phyloP scores from a whole-genome alignment of 345 rosid genomes.

The Dovyalis caffra region DNA sequence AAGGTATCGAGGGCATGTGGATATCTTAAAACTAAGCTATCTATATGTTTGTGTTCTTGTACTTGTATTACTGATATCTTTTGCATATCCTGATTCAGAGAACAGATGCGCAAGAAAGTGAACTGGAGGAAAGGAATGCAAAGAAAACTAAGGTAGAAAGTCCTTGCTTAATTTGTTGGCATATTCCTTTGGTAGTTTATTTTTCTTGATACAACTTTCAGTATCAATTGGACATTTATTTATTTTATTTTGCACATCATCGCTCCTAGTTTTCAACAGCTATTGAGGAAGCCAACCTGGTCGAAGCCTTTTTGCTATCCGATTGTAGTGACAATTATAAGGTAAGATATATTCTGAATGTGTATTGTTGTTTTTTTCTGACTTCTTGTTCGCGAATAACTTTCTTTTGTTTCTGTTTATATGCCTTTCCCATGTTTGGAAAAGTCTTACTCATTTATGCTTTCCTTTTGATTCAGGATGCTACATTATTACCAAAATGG shows the following conservation, averaged over 20 bases:
- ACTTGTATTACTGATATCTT: background rate
- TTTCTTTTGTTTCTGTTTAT: constrained; percentile 1
- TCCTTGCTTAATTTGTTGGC: background rate
- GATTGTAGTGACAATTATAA: constrained; percentile 68
- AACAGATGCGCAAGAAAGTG: constrained; percentile 26
- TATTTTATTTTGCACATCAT: constrained; percentile 10
- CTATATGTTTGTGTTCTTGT: background rate
- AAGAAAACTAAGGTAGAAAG: constrained; percentile 53
- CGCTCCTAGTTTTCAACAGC: constrained; percentile 32
- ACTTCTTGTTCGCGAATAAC: background rate
- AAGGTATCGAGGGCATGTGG: constrained; percentile 1
- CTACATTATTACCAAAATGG: constrained; percentile 69
- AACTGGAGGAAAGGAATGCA: constrained; percentile 26
- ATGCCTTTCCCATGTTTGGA: constrained; percentile 4
- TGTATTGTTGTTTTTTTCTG: constrained; percentile 3
- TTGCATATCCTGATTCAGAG: constrained; percentile 24
- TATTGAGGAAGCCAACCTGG: constrained; percentile 37
- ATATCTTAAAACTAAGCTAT: background rate
- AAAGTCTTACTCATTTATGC: background rate
- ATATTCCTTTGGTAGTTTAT: background rate
- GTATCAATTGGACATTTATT: background rate
- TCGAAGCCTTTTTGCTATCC: constrained; percentile 49
- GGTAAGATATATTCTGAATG: constrained; percentile 36
- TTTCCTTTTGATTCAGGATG: constrained; percentile 49
- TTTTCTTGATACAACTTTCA: background rate